These are phyloP conservation scores for Leccinum brunneo-olivaceum DNA, from an alignment of 1,284 basidiomycete genomes.

Conservation along the genomic window DNA sequence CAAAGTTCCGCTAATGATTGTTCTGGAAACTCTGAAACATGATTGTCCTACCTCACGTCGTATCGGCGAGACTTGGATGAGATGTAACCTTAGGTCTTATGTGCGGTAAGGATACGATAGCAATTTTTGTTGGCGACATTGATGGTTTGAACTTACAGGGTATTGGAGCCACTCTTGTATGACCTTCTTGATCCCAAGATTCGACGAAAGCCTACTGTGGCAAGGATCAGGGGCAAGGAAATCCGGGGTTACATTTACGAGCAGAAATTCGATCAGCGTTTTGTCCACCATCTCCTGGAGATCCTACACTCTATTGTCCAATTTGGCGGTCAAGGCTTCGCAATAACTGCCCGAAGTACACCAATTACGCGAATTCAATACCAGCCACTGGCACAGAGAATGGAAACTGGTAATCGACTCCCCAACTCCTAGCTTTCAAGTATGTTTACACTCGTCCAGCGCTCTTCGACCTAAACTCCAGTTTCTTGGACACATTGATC, in stretches of 20 bases:
- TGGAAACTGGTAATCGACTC: slow-evolving; percentile 44
- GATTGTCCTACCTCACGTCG: slow-evolving; percentile 70
- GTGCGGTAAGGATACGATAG: slow-evolving; percentile 52
- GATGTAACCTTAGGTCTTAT: slow-evolving; percentile 87
- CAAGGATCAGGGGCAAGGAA: slow-evolving; percentile 58
- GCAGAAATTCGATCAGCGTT: slow-evolving; percentile 71
- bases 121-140: slow-evolving; percentile 1
- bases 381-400: slow-evolving; percentile 49
- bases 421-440: neutral
- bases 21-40: slow-evolving; percentile 77
- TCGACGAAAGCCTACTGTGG: slow-evolving; percentile 41
- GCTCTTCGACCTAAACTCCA: slow-evolving; percentile 50
- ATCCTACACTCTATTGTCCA: slow-evolving; percentile 73
- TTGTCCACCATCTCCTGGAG: slow-evolving; percentile 66
- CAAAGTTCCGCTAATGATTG: slow-evolving; percentile 79
- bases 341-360: slow-evolving; percentile 59
- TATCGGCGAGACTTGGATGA: slow-evolving; percentile 91
- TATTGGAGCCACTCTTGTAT: slow-evolving; percentile 82
- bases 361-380: slow-evolving; percentile 58
- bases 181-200: slow-evolving; percentile 71
- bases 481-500: slow-evolving; percentile 70
- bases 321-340: slow-evolving; percentile 86
- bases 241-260: slow-evolving; percentile 65
- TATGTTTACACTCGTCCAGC: slow-evolving; percentile 33
- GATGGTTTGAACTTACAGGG: slow-evolving; percentile 38